phyloP scores from a whole-genome alignment of 257 asterid species.

The Gardenia jasminoides region DNA sequence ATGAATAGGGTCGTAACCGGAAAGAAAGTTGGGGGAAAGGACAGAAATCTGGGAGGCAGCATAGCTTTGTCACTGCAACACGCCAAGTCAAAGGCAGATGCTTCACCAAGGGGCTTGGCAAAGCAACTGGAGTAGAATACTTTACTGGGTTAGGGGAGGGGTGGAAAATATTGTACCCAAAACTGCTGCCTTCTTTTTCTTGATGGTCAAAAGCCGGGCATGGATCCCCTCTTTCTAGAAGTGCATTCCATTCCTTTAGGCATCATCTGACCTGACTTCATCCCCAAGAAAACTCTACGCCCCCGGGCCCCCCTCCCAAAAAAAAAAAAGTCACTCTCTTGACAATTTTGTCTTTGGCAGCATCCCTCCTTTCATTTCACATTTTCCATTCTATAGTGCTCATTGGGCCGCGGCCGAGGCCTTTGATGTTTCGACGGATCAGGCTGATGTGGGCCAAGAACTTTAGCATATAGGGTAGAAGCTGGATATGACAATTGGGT shows the following conservation, averaged over 20 bases:
- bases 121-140: background rate
- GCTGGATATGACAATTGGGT: background rate
- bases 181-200: background rate
- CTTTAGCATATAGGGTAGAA: no score
- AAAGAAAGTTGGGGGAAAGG: background rate
- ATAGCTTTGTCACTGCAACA: constrained; percentile 15
- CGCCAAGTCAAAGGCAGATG: constrained; percentile 19
- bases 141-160: background rate
- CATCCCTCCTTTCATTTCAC: background rate
- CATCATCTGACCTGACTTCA: constrained; percentile 1
- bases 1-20: background rate
- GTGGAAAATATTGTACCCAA: background rate
- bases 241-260: background rate
- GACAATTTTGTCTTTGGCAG: background rate
- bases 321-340: no score
- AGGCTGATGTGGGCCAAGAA: background rate
- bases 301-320: no score
- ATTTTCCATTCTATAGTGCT: background rate
- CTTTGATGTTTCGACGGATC: background rate
- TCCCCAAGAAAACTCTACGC: no score
- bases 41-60: background rate
- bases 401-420: background rate
- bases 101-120: background rate
- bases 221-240: constrained; percentile 4
- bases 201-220: constrained; percentile 7